These are phyloP conservation scores for Penstemon barbatus DNA, from an alignment of 257 asterid species.

Conservation along the genomic window DNA sequence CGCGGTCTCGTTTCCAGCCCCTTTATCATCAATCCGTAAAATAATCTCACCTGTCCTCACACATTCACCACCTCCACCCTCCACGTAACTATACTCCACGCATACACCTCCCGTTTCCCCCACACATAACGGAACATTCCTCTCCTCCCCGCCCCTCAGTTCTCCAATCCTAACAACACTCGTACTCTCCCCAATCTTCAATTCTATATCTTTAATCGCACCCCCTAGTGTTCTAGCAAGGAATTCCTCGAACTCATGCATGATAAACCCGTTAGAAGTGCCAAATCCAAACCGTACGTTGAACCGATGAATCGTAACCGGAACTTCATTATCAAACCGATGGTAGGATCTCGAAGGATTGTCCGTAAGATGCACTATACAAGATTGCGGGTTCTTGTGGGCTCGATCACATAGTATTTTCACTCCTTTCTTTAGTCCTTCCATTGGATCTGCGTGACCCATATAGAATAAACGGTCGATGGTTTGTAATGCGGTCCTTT, in stretches of 20 bases:
- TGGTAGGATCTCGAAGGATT: constrained; percentile 61
- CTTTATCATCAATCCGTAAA: constrained; percentile 39
- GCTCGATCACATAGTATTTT: constrained; percentile 71
- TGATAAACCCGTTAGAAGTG: constrained; percentile 58
- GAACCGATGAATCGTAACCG: constrained; percentile 52
- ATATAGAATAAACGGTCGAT: constrained; percentile 69
- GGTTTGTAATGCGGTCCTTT: constrained; percentile 67
- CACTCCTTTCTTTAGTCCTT: constrained; percentile 81
- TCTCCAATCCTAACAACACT: constrained; percentile 69
- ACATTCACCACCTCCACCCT: constrained; percentile 52
- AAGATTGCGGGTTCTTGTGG: constrained; percentile 69
- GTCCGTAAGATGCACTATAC: constrained; percentile 69
- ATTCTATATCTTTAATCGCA: constrained; percentile 55
- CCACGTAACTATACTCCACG: constrained; percentile 76
- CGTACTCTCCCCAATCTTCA: constrained; percentile 59
- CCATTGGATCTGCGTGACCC: constrained; percentile 81
- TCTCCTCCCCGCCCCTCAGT: constrained; percentile 81
- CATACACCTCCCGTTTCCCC: constrained; percentile 43
- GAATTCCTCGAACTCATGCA: constrained; percentile 84
- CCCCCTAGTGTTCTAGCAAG: constrained; percentile 75
- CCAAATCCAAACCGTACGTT: constrained; percentile 68
- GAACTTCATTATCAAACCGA: constrained; percentile 47
- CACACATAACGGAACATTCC: constrained; percentile 57
- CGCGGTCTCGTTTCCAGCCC: constrained; percentile 40
- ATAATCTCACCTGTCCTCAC: constrained; percentile 54